Conservation (phyloP, 805 yeast species). For the Suhomyces emberorum region DNA sequence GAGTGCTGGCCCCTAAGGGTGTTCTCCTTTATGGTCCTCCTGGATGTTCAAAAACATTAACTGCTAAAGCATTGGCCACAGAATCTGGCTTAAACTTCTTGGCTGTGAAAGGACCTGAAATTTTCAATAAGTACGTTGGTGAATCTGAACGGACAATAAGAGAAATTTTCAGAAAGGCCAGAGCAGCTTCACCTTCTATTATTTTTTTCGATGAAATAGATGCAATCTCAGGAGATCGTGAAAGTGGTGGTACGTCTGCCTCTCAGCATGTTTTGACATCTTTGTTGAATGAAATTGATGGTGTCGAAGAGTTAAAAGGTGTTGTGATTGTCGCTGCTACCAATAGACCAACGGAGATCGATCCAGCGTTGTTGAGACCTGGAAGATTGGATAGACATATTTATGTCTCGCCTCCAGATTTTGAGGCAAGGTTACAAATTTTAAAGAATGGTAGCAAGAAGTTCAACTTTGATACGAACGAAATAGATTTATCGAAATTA, state of each 20-base stretch:
- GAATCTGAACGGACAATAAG: slow-evolving; percentile 93
- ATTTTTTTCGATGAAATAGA: slow-evolving; percentile 96
- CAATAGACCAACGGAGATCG: slow-evolving; percentile 90
- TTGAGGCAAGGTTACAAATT: slow-evolving; percentile 74
- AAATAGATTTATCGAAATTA: slow-evolving; percentile 39
- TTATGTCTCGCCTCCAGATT: slow-evolving; percentile 90
- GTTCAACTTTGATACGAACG: slow-evolving; percentile 50
- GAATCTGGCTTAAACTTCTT: slow-evolving; percentile 92
- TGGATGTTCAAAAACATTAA: slow-evolving; percentile 92
- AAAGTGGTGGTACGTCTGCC: slow-evolving; percentile 59
- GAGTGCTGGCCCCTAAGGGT: slow-evolving; percentile 90
- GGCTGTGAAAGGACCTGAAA: slow-evolving; percentile 96
- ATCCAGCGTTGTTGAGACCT: slow-evolving; percentile 89
- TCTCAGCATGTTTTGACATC: slow-evolving; percentile 87
- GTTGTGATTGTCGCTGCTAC: slow-evolving; percentile 96
- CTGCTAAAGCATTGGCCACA: slow-evolving; percentile 93
- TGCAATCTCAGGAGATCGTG: slow-evolving; percentile 81
- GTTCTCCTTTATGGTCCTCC: slow-evolving; percentile 95
- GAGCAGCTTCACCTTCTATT: slow-evolving; percentile 93
- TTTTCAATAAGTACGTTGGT: slow-evolving; percentile 92
- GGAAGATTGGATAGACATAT: slow-evolving; percentile 93
- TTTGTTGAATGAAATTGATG: slow-evolving; percentile 90
- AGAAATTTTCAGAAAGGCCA: slow-evolving; percentile 87
- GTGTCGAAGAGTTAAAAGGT: slow-evolving; percentile 91
- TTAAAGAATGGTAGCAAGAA: slow-evolving; percentile 63